Evolutionary conservation across 2,329 filamentous ascomycete species (phyloP), one percentile per base, ranked within the genome.

Genomic region (Pestalotiopsis sp.): DNA sequence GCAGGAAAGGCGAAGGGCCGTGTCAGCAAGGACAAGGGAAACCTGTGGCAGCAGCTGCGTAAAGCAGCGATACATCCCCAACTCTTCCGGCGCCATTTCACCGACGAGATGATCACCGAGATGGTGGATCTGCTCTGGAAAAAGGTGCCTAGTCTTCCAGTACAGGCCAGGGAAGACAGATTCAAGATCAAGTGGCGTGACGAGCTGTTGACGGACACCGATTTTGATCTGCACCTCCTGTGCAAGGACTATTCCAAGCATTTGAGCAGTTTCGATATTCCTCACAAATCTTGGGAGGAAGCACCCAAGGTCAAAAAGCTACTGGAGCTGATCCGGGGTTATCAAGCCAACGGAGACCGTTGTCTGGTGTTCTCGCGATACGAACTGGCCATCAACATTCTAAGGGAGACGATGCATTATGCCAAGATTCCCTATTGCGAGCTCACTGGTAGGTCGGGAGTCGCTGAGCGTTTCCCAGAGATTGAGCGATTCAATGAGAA

Each of bases 301-400:
- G 87, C 92, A 62, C 96, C 95, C 68, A 99, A 99, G 79, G 91
- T 98, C n/a, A 83, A 90, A 72, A 92, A 92, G 73, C 87, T 98
- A 31, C 85, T 94, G 31, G 87, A 92, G 74, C 86, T 99, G 13
- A 85, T 99, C 1, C 83, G 85, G 12, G 81, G 86, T 14, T 98
- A 94, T 80, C 91, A 91, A 72, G 83, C 87, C 69, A 94, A 94
- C 66, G 95, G 95, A 3, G 95, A 98, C 78, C 91, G 95, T 4
- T 91, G 93, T 0, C 86, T 99, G 2, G 90, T 99, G 27, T 99
- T 99, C 82, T 97, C 92, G 60, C 94, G 97, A 75, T 99, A 98
- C 79, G 93, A 93, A 6, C 91, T 93, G 72, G 91, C 97, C 67
- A 92, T 98, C 80, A 93, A 98, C 79, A 94, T 99, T 68, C 85